Base-by-base conservation (phyloP, 306 rosid genomes). In the Begonia fuchsioides region DNA sequence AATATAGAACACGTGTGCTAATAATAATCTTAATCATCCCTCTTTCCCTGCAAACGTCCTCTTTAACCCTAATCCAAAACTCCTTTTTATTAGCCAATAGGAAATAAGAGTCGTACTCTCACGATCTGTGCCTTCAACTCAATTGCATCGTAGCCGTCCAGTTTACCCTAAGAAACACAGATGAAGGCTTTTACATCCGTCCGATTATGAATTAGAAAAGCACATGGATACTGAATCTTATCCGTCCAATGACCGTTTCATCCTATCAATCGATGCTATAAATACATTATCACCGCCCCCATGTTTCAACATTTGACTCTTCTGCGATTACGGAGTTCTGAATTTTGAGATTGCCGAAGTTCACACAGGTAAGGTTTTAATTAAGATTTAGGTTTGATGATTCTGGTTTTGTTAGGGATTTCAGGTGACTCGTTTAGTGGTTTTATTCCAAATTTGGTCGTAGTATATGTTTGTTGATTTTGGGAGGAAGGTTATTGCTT, bases 321-420 rank as follows among this genome's bases (percentile, higher is more conserved):
- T 26, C 35, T 14, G 52, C 35, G 59, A 48, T n/a, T 50, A 26
- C 35, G 6, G 54, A 26, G 39, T 14, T 26, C 35, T 26, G 49
- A 19, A 17, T 9, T 32, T 52, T 10, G 2, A 2, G 45, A 17
- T 16, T 2, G 13, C 7, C 14, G 45, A 10, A 11, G 45, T 41
- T 11, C 7, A n/a, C 7, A 6, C 35, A 41, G 45, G 45, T 41
- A 26, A 3, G 5, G 45, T 6, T 0, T 13, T 3, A 1, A 6
- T 10, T 41, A 11, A 2, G 14, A n/a, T 7, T 41, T 10, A 2
- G 45, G 45, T 41, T 41, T 41, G n/a, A n/a, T n/a, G n/a, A n/a
- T n/a, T n/a, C n/a, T n/a, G 0, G 6, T 1, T 41, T 41, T n/a
- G 13, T 26, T 3, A 4, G 35, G 7, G 35, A 26, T 26, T 26